Evolutionary conservation across 2,329 filamentous ascomycete genomes (phyloP), one percentile per base, ranked within the genome.

Genomic region (Phoma sp.): DNA sequence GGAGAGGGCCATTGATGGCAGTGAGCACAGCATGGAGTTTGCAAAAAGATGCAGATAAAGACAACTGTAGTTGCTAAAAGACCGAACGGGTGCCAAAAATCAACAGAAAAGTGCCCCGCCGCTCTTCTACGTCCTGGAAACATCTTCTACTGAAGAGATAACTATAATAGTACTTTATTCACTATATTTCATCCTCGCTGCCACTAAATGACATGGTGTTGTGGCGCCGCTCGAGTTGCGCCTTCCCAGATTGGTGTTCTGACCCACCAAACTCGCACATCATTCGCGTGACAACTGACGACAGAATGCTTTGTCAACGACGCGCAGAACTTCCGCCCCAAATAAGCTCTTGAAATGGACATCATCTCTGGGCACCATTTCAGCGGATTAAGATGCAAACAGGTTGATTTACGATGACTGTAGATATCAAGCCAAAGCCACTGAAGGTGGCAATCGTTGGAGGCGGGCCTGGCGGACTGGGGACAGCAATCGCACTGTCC

Each of bases 401-500:
- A 20, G 18, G 4, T 17, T 15, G 23, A 25, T 9, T 9, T 25
- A 25, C 20, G 20, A 63, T 63, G 58, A 55, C 58, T 5, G 28
- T 63, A 14, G 21, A 45, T 21, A 18, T 43, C 11, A 42, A 47
- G 2, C 20, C 47, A 10, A 39, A 18, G 11, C 38, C 20, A 10
- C 34, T 56, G n/a, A 52, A 33, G 11, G 59, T 76, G 3, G 77
- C 76, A 4, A 77, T 80, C 21, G 63, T 78, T 21, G 77, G 77
- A 21, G 74, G 66, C 5, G 74, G 75, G 11, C 74, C 74, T 0
- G 74, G 71, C 4, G 73, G 77, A 7, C 62, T 82, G 1, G 78
- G 72, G 7, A 73, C 78, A 2, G 80, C 78, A 3, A 81, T 82
- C 42, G 78, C 77, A 1, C 64, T 82, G 1, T 77, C 74, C 1